Conservation (phyloP, 139 green algal species). For the Yamagishiella unicocca region DNA sequence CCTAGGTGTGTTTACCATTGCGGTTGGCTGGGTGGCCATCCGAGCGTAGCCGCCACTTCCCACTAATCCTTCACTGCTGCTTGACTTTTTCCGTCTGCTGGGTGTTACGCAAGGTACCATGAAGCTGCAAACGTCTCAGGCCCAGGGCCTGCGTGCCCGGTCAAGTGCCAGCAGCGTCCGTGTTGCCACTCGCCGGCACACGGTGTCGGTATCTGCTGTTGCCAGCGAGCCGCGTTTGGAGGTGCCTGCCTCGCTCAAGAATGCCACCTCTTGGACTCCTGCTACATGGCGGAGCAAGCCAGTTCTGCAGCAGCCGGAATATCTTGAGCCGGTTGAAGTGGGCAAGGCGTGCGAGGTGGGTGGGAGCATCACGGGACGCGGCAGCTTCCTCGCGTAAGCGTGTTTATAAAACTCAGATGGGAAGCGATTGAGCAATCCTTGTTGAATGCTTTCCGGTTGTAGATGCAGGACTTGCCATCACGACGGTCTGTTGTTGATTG, state of each 20-base stretch:
- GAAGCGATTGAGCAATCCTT: too few relatives aligned
- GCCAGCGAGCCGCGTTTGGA: slow-evolving; percentile 23
- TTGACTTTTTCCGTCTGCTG: background rate
- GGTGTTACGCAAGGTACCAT: background rate
- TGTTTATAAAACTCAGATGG: too few relatives aligned
- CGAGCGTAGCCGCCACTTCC: background rate
- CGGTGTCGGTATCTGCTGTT: slow-evolving; percentile 31
- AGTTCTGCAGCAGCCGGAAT: slow-evolving; percentile 79
- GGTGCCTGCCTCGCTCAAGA: background rate
- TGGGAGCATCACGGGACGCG: background rate
- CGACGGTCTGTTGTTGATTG: background rate
- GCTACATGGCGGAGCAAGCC: slow-evolving; percentile 32
- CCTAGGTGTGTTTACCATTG: background rate
- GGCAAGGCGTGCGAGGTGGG: slow-evolving; percentile 55
- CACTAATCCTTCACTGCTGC: background rate
- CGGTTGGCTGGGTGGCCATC: background rate
- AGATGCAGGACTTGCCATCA: too few relatives aligned
- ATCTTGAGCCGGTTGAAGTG: slow-evolving; percentile 76
- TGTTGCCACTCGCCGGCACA: slow-evolving; percentile 12
- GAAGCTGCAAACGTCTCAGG: slow-evolving; percentile 17
- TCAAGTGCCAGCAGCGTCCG: background rate
- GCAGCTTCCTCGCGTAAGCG: background rate
- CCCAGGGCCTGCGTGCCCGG: background rate
- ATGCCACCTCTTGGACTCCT: background rate
- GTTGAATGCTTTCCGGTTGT: too few relatives aligned